Evolutionary conservation across 345 rosid species (phyloP).

Genomic region (Schrenkiella parvula): DNA sequence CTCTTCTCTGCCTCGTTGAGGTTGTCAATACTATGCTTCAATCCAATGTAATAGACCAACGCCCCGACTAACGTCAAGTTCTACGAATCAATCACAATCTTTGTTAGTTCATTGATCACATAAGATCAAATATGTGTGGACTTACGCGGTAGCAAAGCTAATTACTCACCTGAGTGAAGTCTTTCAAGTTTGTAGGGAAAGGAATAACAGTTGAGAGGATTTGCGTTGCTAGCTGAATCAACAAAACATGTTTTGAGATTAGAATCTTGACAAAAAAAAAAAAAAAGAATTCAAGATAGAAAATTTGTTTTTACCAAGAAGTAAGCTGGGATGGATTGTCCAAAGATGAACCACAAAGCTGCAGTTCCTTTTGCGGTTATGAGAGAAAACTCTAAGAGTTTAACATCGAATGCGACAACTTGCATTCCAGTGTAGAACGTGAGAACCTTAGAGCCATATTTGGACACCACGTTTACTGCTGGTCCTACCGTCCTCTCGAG

Average conservation of each 20-base stretch:
- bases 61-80: constrained; percentile 34
- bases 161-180: constrained; percentile 33
- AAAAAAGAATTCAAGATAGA: background rate
- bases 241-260: background rate
- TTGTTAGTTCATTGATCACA: background rate
- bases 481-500: constrained; percentile 28
- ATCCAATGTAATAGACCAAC: constrained; percentile 29
- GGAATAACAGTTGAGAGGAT: constrained; percentile 27
- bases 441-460: constrained; percentile 28
- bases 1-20: constrained; percentile 7
- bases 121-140: background rate
- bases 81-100: background rate
- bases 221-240: constrained; percentile 30
- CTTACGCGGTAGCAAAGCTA: background rate
- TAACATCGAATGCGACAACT: constrained; percentile 30
- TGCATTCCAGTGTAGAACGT: constrained; percentile 34
- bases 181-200: constrained; percentile 28
- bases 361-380: constrained; percentile 27
- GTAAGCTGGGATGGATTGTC: constrained; percentile 30
- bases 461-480: constrained; percentile 21
- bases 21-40: constrained; percentile 23
- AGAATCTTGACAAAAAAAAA: background rate
- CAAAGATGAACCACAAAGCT: constrained; percentile 36
- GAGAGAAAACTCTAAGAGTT: constrained; percentile 24
- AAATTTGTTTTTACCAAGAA: constrained; percentile 25